phyloP scores from a whole-genome alignment of 257 asterid species.

The Solanum paucissectum region DNA sequence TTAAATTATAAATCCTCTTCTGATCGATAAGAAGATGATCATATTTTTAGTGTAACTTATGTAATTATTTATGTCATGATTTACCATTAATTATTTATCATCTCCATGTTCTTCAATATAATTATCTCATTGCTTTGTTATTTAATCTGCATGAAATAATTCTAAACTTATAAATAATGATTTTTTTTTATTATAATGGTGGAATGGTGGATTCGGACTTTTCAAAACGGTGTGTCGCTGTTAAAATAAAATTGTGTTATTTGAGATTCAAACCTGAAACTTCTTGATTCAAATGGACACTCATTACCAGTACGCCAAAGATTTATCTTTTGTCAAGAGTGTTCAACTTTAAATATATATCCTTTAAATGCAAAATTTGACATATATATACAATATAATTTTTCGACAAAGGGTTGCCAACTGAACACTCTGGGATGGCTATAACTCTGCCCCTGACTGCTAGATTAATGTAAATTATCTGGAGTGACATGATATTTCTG shows the following conservation, averaged over 20 bases:
- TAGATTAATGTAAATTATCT: too few species aligned
- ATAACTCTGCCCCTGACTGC: background rate
- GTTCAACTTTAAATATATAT: too few species aligned
- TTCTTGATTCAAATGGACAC: too few species aligned
- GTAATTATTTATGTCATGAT: background rate
- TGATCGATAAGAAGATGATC: background rate
- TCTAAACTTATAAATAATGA: background rate
- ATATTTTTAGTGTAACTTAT: background rate
- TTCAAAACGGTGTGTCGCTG: too few species aligned
- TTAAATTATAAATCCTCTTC: background rate
- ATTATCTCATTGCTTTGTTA: background rate
- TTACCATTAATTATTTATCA: background rate
- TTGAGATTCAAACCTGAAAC: too few species aligned
- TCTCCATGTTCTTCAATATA: background rate
- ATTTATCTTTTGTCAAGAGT: too few species aligned
- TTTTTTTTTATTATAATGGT: background rate
- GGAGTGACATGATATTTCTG: fast-evolving
- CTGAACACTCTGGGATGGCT: too few species aligned
- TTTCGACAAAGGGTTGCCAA: fast-evolving
- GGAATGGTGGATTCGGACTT: background rate
- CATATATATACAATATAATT: too few species aligned
- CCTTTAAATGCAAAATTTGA: too few species aligned
- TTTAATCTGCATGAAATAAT: background rate
- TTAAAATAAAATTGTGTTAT: too few species aligned
- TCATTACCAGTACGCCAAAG: too few species aligned